phyloP scores from a whole-genome alignment of 2,329 filamentous ascomycete genomes.

The Trichophyton verrucosum region DNA sequence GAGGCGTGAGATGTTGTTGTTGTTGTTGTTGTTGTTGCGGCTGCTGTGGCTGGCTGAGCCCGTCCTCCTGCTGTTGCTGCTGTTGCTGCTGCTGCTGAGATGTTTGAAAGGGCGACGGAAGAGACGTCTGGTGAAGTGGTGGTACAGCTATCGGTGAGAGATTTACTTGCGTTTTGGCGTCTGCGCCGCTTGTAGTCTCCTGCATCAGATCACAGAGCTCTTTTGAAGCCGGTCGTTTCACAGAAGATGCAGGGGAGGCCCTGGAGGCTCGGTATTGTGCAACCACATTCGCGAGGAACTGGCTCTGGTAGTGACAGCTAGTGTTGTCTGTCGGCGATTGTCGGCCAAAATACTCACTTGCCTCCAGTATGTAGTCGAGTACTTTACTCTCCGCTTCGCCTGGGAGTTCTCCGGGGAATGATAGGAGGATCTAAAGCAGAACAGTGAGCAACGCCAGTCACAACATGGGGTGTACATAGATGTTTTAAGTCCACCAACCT shows the following conservation, averaged over 20 bases:
- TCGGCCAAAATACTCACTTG: slow-evolving; percentile 13
- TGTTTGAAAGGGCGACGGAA: neutral
- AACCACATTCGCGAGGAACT: slow-evolving; percentile 16
- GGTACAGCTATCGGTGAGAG: neutral
- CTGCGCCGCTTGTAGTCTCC: neutral
- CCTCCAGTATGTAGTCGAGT: slow-evolving; percentile 12
- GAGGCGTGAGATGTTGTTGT: neutral
- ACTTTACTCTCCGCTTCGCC: slow-evolving; percentile 11
- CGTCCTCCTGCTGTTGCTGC: neutral
- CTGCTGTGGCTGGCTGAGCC: neutral
- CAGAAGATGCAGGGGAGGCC: neutral
- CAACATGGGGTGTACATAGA: neutral
- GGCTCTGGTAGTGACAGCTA: slow-evolving; percentile 14
- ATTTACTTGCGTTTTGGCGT: neutral
- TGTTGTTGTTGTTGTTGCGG: neutral
- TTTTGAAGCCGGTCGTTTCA: slow-evolving; percentile 4
- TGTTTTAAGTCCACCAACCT: slow-evolving; percentile 12
- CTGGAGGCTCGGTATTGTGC: slow-evolving; percentile 14
- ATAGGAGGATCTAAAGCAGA: slow-evolving; percentile 12
- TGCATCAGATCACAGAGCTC: neutral
- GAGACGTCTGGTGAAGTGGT: neutral
- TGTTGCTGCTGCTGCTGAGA: neutral
- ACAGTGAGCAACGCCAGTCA: neutral
- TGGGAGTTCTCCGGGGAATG: slow-evolving; percentile 13
- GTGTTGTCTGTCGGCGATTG: slow-evolving; percentile 14